phyloP scores from a whole-genome alignment of 1,284 basidiomycete genomes.

The Irpex sp. region DNA sequence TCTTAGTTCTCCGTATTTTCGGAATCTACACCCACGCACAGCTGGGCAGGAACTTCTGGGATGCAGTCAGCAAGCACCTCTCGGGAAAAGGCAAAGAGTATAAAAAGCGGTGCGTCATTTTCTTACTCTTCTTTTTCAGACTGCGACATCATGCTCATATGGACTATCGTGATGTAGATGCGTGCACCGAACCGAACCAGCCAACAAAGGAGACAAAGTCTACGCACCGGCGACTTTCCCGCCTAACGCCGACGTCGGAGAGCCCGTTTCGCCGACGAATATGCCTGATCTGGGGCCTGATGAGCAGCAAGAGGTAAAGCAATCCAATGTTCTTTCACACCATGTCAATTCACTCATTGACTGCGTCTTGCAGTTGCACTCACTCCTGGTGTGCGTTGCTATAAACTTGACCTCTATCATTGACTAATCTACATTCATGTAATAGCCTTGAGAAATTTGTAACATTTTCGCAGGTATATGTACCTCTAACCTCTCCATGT shows the following conservation, averaged over 20 bases:
- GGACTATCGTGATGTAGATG: slow-evolving; percentile 31
- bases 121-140: neutral
- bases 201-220: slow-evolving; percentile 37
- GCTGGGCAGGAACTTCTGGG: slow-evolving; percentile 53
- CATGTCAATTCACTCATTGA: neutral
- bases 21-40: slow-evolving; percentile 63
- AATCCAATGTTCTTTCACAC: neutral
- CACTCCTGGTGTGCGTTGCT: slow-evolving; percentile 48
- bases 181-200: slow-evolving; percentile 37
- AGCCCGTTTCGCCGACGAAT: slow-evolving; percentile 9
- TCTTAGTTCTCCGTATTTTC: slow-evolving; percentile 53
- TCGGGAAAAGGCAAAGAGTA: slow-evolving; percentile 53
- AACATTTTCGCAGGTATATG: slow-evolving; percentile 51
- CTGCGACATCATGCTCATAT: neutral
- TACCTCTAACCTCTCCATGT: neutral
- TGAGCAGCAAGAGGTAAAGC: slow-evolving; percentile 40
- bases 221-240: slow-evolving; percentile 33
- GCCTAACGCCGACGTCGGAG: slow-evolving; percentile 8
- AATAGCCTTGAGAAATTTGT: slow-evolving; percentile 63
- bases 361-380: slow-evolving; percentile 41
- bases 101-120: slow-evolving; percentile 33
- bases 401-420: slow-evolving; percentile 1
- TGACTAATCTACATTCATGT: neutral
- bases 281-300: slow-evolving; percentile 33
- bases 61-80: slow-evolving; percentile 49